Conservation (phyloP, 176 grass and related monocot genomes). For the Secale cereale region DNA sequence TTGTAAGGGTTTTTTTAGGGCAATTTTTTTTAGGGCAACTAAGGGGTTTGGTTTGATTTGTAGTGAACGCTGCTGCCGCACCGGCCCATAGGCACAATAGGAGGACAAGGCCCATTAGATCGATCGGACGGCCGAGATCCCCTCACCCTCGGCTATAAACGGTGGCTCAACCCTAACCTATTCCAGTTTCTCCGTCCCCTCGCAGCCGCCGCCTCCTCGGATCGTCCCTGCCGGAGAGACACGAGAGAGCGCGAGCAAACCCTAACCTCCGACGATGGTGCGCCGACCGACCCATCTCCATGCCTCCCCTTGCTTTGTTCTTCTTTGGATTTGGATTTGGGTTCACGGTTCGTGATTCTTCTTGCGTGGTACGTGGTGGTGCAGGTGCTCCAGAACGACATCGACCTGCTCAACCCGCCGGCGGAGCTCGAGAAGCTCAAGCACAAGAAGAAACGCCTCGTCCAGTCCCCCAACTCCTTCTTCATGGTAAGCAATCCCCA, state of each 20-base stretch:
- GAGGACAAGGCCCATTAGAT: neutral
- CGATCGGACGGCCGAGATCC: constrained; percentile 15
- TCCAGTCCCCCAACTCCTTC: constrained; percentile 81
- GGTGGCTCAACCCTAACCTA: neutral
- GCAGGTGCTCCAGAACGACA: constrained; percentile 81
- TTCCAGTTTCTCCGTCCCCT: neutral
- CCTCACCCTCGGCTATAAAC: neutral
- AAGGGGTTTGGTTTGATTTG: too few relatives aligned
- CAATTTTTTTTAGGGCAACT: too few relatives aligned
- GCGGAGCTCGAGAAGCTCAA: constrained; percentile 77
- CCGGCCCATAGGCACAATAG: neutral
- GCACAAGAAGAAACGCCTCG: constrained; percentile 94
- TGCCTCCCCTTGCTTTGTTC: too few relatives aligned
- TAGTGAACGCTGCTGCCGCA: neutral
- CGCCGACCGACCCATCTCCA: neutral
- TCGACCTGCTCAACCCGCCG: constrained; percentile 79
- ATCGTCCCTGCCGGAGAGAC: constrained; percentile 21
- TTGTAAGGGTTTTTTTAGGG: too few relatives aligned
- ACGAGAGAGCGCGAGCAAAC: constrained; percentile 22
- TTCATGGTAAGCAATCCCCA: constrained; percentile 45
- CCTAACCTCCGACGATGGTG: constrained; percentile 24
- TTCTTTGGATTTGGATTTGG: neutral
- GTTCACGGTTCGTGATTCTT: neutral
- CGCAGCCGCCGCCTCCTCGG: constrained; percentile 4
- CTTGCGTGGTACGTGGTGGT: neutral